phyloP scores from a whole-genome alignment of 306 rosid species.

The Malus sylvestris region DNA sequence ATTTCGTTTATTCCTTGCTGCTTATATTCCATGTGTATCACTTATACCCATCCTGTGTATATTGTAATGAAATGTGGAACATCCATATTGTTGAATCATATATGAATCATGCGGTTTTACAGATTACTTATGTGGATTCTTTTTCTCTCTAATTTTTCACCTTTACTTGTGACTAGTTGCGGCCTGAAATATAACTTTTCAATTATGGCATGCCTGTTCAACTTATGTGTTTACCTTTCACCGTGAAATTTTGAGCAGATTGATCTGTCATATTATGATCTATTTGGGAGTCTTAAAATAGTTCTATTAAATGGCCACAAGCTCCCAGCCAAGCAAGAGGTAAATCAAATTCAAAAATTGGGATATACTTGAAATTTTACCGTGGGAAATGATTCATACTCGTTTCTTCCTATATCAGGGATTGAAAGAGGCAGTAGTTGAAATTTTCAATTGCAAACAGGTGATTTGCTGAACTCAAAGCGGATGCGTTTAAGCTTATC shows the following conservation, averaged over 20 bases:
- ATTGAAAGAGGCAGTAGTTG: constrained; percentile 60
- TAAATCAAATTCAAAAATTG: constrained; percentile 19
- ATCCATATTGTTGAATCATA: not conserved
- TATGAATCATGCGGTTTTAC: not conserved
- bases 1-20: no score
- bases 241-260: constrained; percentile 41
- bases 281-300: constrained; percentile 76
- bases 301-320: constrained; percentile 55
- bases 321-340: constrained; percentile 69
- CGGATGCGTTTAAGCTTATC: not conserved
- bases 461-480: constrained; percentile 25
- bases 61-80: not conserved
- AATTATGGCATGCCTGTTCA: not conserved
- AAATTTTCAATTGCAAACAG: constrained; percentile 62
- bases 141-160: not conserved
- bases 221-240: constrained; percentile 4
- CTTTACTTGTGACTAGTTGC: not conserved
- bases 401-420: constrained; percentile 39
- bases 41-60: not conserved
- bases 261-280: constrained; percentile 75
- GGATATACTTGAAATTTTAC: not conserved
- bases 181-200: not conserved
- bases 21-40: not conserved
- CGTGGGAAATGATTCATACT: not conserved
- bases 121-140: not conserved